phyloP scores from a whole-genome alignment of 176 grass and related monocot species.

The Hordeum marinum region DNA sequence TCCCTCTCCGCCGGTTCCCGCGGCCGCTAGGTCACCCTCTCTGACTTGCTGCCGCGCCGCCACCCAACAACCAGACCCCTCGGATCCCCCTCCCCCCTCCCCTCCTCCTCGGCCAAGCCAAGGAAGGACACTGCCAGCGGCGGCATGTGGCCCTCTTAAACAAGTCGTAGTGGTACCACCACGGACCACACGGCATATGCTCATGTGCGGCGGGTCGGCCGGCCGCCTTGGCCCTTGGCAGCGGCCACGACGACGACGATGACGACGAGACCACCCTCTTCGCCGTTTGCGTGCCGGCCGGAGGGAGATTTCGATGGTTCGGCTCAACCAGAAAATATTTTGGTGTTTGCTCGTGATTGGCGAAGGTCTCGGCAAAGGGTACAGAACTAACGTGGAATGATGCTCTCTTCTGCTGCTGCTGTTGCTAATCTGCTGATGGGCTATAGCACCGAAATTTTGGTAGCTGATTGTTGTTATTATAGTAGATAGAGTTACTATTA shows the following conservation, averaged over 20 bases:
- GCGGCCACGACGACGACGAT: not conserved
- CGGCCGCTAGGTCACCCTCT: conserved; percentile 25
- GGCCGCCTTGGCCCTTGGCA: not conserved
- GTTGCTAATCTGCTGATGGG: not conserved
- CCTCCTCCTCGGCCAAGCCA: not conserved
- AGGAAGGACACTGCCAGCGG: conserved; percentile 11
- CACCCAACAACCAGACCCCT: conserved; percentile 30
- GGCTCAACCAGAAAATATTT: not conserved
- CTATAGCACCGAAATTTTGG: not conserved
- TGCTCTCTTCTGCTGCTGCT: not conserved
- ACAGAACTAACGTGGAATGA: not conserved
- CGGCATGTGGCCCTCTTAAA: conserved; percentile 12
- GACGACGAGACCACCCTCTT: not conserved
- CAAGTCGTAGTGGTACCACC: not conserved
- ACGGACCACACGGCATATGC: not conserved
- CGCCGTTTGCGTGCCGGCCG: not conserved
- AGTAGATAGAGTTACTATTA: not conserved
- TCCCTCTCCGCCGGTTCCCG: not conserved
- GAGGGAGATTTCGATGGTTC: not conserved
- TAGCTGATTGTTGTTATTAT: not conserved
- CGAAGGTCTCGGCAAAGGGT: not conserved
- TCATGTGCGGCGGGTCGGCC: not conserved
- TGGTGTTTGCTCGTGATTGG: not conserved
- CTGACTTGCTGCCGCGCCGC: conserved; percentile 32
- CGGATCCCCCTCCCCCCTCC: conserved; percentile 12